Conservation (phyloP, 2,329 filamentous ascomycete genomes). For the Myotisia sp. region DNA sequence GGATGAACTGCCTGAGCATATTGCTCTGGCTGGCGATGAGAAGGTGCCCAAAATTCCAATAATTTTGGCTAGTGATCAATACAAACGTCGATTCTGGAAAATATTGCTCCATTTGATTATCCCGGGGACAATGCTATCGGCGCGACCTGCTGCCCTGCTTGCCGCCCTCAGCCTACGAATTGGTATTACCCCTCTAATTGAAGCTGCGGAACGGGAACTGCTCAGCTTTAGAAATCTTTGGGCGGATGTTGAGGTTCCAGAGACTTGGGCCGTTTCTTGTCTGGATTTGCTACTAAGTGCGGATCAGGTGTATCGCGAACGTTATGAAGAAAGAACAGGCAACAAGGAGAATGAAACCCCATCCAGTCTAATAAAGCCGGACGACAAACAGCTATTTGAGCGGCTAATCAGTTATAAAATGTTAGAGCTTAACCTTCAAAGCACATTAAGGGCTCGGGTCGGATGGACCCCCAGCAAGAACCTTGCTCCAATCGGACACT, state of each 20-base stretch:
- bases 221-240: constrained; percentile 30
- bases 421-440: constrained; percentile 34
- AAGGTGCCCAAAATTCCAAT: constrained; percentile 34
- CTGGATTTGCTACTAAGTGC: constrained; percentile 36
- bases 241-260: constrained; percentile 36
- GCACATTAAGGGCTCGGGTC: constrained; percentile 30
- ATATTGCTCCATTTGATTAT: constrained; percentile 36
- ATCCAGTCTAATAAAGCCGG: constrained; percentile 20
- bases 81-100: constrained; percentile 34
- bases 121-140: constrained; percentile 35
- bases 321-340: constrained; percentile 11
- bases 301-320: constrained; percentile 24
- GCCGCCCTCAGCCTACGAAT: constrained; percentile 37
- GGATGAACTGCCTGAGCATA: constrained; percentile 32
- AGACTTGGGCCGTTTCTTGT: constrained; percentile 38
- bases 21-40: constrained; percentile 20
- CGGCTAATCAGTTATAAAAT: constrained; percentile 35
- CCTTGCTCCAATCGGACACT: constrained; percentile 30
- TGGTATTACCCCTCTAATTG: constrained; percentile 31
- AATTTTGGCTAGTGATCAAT: constrained; percentile 24
- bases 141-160: constrained; percentile 34
- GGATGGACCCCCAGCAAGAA: constrained; percentile 36
- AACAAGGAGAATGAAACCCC: constrained; percentile 4
- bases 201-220: constrained; percentile 31
- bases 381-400: constrained; percentile 32